Base-by-base conservation (phyloP, 1,284 basidiomycete genomes). In the Schizophyllum commune region DNA sequence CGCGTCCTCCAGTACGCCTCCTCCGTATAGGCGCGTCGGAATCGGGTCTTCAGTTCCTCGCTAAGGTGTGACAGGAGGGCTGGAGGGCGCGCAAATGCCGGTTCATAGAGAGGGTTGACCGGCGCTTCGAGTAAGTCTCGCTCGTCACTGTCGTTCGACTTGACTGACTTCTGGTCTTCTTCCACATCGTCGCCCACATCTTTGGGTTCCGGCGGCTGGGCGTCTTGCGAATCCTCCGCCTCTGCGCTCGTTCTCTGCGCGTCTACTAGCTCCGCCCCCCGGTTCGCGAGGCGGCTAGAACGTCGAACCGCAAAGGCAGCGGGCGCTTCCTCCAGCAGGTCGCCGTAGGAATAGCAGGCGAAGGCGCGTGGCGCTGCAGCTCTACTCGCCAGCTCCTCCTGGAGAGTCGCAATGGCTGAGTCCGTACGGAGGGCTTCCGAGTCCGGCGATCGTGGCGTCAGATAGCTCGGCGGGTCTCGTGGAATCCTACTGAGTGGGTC, bases 401-500 rank as follows among this genome's bases (percentile, higher is more conserved):
- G 39, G 4, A 47, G 39, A 3, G 39, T 13, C 2, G 53, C 20
- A 2, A 5, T 21, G 5, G 27, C 20, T 3, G 53, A 55, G 19
- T 55, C 53, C 4, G 53, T 20, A 13, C 13, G 19, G 5, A 55
- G 27, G 20, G 53, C 13, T 4, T 15, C 27, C 4, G 53, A 15
- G 2, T 20, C 27, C 15, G 53, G 53, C 19, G 27, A 4, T 4
- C 13, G 15, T 3, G 53, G 20, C 4, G 53, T 15, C 53, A 47
- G 8, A 11, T 4, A 27, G 19, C 27, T 19, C 1, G 53, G 53
- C 4, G 27, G 20, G 27, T 20, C 53, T 21, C 53, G 4, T 13
- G 53, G 53, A 21, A 55, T 20, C 3, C 53, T 11, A 11, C 53
- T 55, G 3, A 55, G 13, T 20, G 71, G 71, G 61, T 73, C 71